These are phyloP conservation scores for Yamadazyma jaroonii DNA, from an alignment of 1,139 yeast species.

Conservation along the genomic window DNA sequence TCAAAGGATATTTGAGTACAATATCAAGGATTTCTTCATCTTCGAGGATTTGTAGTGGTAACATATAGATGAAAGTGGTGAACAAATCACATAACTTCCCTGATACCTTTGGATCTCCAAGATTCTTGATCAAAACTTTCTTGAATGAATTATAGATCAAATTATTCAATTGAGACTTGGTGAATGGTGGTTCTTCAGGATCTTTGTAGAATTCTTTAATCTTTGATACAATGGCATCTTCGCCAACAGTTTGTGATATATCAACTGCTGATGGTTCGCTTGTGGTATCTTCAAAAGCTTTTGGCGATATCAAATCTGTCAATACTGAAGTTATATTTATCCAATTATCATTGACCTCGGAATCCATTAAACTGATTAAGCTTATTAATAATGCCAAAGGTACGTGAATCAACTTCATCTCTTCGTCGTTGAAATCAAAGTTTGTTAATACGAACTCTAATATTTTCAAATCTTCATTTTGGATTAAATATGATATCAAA, in stretches of 20 bases:
- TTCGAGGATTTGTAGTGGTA: constrained; percentile 10
- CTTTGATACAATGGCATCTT: constrained; percentile 35
- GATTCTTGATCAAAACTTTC: constrained; percentile 25
- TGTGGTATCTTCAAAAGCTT: too few species aligned
- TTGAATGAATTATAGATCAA: constrained; percentile 36
- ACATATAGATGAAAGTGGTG: constrained; percentile 29
- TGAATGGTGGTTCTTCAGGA: constrained; percentile 31
- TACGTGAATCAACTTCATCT: constrained; percentile 71
- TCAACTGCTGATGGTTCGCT: too few species aligned
- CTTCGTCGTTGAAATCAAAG: constrained; percentile 82
- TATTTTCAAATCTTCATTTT: constrained; percentile 32
- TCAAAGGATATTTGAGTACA: constrained; percentile 21
- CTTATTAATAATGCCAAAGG: constrained; percentile 61
- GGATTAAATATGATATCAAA: constrained; percentile 3
- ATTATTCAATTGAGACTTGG: constrained; percentile 42
- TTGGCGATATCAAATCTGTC: constrained; percentile 52
- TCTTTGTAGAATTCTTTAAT: constrained; percentile 18
- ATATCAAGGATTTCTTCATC: constrained; percentile 25
- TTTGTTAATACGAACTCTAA: constrained; percentile 57
- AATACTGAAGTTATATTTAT: constrained; percentile 36
- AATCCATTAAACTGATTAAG: constrained; percentile 20
- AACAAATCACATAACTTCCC: constrained; percentile 37
- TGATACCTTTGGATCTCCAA: constrained; percentile 18
- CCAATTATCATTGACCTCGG: constrained; percentile 19
- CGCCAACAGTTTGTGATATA: too few species aligned